Evolutionary conservation across 2,329 filamentous ascomycete genomes (phyloP).

Genomic region (Tolypocladium nubicola): DNA sequence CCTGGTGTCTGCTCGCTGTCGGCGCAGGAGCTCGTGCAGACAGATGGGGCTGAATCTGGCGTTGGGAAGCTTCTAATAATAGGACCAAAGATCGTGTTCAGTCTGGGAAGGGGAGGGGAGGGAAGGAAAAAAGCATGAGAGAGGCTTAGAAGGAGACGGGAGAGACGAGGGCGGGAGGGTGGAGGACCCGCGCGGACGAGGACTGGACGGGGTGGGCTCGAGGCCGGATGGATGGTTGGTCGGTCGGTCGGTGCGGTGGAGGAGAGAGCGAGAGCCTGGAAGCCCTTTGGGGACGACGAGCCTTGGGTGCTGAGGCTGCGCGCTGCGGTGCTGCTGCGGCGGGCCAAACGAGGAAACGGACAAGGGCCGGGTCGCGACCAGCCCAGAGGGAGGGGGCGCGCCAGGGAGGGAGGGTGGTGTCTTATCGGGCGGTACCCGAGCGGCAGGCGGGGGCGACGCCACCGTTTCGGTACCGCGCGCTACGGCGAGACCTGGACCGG

Average conservation of each 20-base stretch:
- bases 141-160: slow-evolving; percentile 3
- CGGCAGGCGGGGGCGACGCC: not conserved
- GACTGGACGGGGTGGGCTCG: not conserved
- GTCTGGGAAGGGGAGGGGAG: slow-evolving; percentile 11
- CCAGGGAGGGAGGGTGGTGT: not conserved
- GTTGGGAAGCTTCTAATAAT: slow-evolving; percentile 41
- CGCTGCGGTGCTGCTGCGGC: not conserved
- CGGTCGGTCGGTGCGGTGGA: not conserved
- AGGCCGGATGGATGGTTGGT: not conserved
- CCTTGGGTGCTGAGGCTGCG: not conserved
- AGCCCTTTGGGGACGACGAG: not conserved
- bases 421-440: not conserved
- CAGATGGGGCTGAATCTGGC: slow-evolving; percentile 38
- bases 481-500: not conserved
- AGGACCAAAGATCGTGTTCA: slow-evolving; percentile 33
- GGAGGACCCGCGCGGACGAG: not conserved
- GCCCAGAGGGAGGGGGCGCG: not conserved
- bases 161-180: not conserved
- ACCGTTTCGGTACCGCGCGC: not conserved
- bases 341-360: not conserved
- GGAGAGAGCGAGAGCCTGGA: too few species aligned
- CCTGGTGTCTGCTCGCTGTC: slow-evolving; percentile 4
- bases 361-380: not conserved
- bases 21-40: slow-evolving; percentile 11
- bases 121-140: slow-evolving; percentile 11